These are phyloP conservation scores for Populus euphratica DNA, from an alignment of 345 rosid genomes.

Conservation along the genomic window DNA sequence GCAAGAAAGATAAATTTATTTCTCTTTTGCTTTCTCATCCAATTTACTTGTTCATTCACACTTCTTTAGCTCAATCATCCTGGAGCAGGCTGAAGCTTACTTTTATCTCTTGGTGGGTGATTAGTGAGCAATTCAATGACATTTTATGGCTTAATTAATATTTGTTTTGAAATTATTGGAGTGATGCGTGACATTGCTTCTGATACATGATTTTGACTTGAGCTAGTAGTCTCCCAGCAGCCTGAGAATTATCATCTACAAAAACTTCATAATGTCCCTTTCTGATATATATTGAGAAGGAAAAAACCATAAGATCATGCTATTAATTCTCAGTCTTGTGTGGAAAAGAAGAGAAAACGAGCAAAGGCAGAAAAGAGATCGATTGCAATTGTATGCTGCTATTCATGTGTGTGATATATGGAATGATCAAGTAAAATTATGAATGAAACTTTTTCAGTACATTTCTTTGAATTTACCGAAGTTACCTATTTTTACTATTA, in stretches of 20 bases:
- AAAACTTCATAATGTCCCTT: neutral
- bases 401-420: neutral
- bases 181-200: neutral
- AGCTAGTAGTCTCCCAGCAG: neutral
- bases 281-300: neutral
- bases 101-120: neutral
- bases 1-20: slow-evolving; percentile 1
- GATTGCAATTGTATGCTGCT: neutral
- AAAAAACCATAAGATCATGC: neutral
- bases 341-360: neutral
- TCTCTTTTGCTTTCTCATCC: neutral
- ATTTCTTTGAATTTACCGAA: neutral
- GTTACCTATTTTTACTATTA: neutral
- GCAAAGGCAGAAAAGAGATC: neutral
- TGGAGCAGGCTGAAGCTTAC: neutral
- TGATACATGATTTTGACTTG: neutral
- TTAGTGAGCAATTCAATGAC: neutral
- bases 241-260: neutral
- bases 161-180: neutral
- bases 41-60: neutral
- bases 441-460: neutral
- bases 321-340: neutral
- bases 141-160: neutral
- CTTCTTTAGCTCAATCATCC: neutral
- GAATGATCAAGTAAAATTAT: neutral